Evolutionary conservation across 73 alveolate species (phyloP).

Genomic region (Symbiodinium pilosum): DNA sequence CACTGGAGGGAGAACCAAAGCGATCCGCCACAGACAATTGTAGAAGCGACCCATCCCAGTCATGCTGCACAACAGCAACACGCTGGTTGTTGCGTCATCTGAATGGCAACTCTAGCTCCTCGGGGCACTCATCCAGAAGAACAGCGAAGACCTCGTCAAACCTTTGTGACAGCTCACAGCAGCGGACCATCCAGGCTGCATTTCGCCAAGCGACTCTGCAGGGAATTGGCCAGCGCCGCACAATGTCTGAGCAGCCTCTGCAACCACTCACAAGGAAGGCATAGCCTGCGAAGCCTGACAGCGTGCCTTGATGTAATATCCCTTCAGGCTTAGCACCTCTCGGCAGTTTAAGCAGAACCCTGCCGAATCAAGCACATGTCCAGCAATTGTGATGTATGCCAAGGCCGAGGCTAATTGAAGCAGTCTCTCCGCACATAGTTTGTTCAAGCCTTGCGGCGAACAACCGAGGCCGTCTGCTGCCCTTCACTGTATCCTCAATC

Average conservation of each 20-base stretch:
- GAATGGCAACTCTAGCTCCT: background rate
- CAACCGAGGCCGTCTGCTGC: too few species aligned
- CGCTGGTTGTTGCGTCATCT: too few species aligned
- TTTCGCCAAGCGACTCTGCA: slow-evolving; percentile 4
- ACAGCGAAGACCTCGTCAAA: slow-evolving; percentile 90
- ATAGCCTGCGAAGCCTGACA: background rate
- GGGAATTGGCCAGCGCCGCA: slow-evolving; percentile 87
- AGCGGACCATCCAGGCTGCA: background rate
- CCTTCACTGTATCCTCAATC: too few species aligned
- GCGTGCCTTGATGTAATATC: slow-evolving; percentile 68
- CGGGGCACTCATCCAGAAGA: slow-evolving; percentile 70
- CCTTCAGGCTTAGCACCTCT: slow-evolving; percentile 40
- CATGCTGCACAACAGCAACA: too few species aligned
- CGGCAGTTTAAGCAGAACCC: too few species aligned
- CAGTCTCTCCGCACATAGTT: slow-evolving; percentile 42
- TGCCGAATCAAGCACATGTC: too few species aligned
- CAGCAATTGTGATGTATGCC: too few species aligned
- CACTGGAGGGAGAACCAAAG: too few species aligned
- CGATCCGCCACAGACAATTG: too few species aligned
- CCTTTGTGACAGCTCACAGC: background rate
- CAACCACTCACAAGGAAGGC: background rate
- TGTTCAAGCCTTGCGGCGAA: slow-evolving; percentile 58
- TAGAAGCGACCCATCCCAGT: too few species aligned
- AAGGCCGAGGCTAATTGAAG: slow-evolving; percentile 1
- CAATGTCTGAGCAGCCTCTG: slow-evolving; percentile 80